phyloP scores from a whole-genome alignment of 1,284 basidiomycete genomes.

The Sparassis latifolia region DNA sequence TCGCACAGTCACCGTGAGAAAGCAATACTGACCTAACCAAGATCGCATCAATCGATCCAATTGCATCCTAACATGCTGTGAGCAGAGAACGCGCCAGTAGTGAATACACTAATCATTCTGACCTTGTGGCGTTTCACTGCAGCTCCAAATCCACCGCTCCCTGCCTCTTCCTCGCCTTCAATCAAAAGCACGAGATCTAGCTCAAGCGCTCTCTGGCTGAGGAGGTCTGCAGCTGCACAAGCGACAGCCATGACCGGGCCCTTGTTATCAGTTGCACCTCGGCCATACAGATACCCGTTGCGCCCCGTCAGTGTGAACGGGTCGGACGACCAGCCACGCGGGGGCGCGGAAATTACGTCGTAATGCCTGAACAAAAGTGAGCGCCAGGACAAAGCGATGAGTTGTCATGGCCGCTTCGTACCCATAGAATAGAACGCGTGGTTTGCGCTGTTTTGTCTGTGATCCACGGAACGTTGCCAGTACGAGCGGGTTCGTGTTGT shows the following conservation, averaged over 20 bases:
- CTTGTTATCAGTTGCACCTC: conserved; percentile 89
- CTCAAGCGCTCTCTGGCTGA: conserved; percentile 67
- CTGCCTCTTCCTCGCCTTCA: conserved; percentile 95
- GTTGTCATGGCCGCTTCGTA: conserved; percentile 20
- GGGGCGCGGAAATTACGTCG: conserved; percentile 81
- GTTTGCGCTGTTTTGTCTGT: conserved; percentile 47
- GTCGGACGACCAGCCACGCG: conserved; percentile 74
- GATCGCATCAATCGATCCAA: conserved; percentile 84
- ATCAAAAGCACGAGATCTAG: conserved; percentile 89
- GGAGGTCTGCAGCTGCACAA: conserved; percentile 80
- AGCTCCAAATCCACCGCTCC: conserved; percentile 79
- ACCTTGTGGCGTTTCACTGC: conserved; percentile 76
- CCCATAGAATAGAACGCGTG: conserved; percentile 85
- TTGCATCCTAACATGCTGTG: conserved; percentile 44
- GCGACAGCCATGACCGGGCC: conserved; percentile 92
- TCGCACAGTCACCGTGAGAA: neutral
- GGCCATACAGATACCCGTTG: conserved; percentile 92
- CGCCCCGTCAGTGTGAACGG: conserved; percentile 81
- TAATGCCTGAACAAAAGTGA: conserved; percentile 61
- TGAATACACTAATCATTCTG: neutral
- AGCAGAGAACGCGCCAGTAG: neutral
- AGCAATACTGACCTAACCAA: conserved; percentile 56
- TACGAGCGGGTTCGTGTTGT: conserved; percentile 74
- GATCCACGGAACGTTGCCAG: conserved; percentile 78
- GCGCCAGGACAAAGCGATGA: neutral